Evolutionary conservation across 2,329 filamentous ascomycete species (phyloP).

Genomic region (Ploettnerulaceae sp.): DNA sequence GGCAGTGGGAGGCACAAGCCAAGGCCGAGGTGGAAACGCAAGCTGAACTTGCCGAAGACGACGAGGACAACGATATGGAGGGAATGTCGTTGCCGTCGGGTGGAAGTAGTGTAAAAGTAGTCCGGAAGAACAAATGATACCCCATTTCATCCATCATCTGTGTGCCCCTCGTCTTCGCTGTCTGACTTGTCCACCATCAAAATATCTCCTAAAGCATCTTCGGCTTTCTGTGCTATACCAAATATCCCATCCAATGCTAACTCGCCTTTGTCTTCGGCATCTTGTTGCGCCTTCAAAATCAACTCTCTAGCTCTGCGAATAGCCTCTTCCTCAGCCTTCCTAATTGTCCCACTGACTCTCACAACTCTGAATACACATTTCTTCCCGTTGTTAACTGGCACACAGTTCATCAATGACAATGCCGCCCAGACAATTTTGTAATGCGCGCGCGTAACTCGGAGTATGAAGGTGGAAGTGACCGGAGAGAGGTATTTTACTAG

Average conservation of each 20-base stretch:
- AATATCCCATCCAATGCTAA: slow-evolving; percentile 40
- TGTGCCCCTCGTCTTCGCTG: slow-evolving; percentile 43
- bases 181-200: slow-evolving; percentile 44
- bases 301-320: slow-evolving; percentile 70
- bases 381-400: slow-evolving; percentile 54
- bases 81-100: slow-evolving; percentile 43
- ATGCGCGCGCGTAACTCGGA: slow-evolving; percentile 75
- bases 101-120: slow-evolving; percentile 64
- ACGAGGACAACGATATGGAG: slow-evolving; percentile 40
- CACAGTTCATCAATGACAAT: slow-evolving; percentile 69
- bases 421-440: slow-evolving; percentile 89
- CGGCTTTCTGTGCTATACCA: slow-evolving; percentile 26
- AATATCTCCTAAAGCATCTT: slow-evolving; percentile 36
- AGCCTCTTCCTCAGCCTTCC: slow-evolving; percentile 85
- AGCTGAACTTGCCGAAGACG: slow-evolving; percentile 37
- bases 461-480: slow-evolving; percentile 90
- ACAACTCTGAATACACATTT: slow-evolving; percentile 80
- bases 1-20: slow-evolving; percentile 70
- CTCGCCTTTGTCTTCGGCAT: slow-evolving; percentile 39
- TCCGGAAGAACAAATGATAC: slow-evolving; percentile 56
- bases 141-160: slow-evolving; percentile 37
- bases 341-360: slow-evolving; percentile 86
- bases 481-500: slow-evolving; percentile 83
- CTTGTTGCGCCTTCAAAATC: slow-evolving; percentile 60
- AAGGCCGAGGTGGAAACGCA: slow-evolving; percentile 36